phyloP scores from a whole-genome alignment of 2,329 filamentous ascomycete species.

The Orbilia blumenaviensis region DNA sequence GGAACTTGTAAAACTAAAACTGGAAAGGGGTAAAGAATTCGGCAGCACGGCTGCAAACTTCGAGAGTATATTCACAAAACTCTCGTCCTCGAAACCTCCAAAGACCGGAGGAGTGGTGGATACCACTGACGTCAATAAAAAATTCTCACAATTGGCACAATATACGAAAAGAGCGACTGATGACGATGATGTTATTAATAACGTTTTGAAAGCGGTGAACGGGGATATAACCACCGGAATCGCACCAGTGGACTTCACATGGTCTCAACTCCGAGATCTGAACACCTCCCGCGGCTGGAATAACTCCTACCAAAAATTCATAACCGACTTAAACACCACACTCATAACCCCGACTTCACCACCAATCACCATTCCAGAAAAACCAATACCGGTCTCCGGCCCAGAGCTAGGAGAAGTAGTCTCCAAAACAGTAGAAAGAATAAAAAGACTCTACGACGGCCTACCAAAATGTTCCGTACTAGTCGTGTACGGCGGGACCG shows the following conservation, averaged over 20 bases:
- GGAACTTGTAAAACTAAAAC: conserved; percentile 93
- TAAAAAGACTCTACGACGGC: conserved; percentile 68
- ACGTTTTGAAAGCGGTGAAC: conserved; percentile 66
- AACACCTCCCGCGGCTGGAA: conserved; percentile 74
- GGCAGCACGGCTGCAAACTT: conserved; percentile 79
- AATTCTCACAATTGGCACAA: conserved; percentile 69
- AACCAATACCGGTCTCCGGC: conserved; percentile 17
- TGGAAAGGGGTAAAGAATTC: conserved; percentile 88
- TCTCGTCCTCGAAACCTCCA: conserved; percentile 69
- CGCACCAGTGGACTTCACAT: conserved; percentile 73
- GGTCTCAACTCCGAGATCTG: conserved; percentile 72
- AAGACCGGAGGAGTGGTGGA: conserved; percentile 82
- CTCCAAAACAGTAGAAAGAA: conserved; percentile 60
- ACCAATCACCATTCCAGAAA: conserved; percentile 17
- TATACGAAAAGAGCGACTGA: conserved; percentile 66
- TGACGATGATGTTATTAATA: conserved; percentile 69
- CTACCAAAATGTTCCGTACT: conserved; percentile 73
- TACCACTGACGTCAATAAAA: conserved; percentile 80
- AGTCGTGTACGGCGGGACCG: conserved; percentile 72
- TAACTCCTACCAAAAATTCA: conserved; percentile 43
- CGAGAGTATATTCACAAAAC: conserved; percentile 88
- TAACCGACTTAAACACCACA: conserved; percentile 27
- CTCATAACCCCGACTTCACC: conserved; percentile 17
- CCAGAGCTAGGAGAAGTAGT: conserved; percentile 52
- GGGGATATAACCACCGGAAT: conserved; percentile 66